Evolutionary conservation across 2,329 filamentous ascomycete genomes (phyloP), one percentile per base, ranked within the genome.

Genomic region (Colletotrichum chlorophyti): DNA sequence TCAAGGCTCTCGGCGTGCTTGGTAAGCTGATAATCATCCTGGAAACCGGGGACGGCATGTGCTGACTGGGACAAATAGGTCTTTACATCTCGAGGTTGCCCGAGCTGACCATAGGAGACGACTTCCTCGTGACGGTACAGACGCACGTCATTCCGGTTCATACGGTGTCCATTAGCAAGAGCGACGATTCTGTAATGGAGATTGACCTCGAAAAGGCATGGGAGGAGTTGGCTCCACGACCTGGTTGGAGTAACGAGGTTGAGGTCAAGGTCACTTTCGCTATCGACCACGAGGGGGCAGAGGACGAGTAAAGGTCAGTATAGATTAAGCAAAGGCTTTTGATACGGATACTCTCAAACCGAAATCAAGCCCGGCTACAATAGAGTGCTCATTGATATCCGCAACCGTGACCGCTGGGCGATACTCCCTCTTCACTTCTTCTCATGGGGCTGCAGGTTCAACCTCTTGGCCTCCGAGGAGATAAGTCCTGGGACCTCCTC

Each of bases 191-290:
- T 58, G 83, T 98, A 7, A 72, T 98, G 27, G 87, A 91, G 64
- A 83, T 98, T 53, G 91, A 98, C 76, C 72, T 91, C 11, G 83
- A 86, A 64, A 79, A 75, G 26, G 94, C 94, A 1, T 98, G 93
- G 93, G 82, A 83, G 41, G 85, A 91, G 66, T 82, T 93, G 77
- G 83, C 81, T 0, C 78, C 95, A 53, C 76, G 86, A 57, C 82
- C 84, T 32, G 86, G 89, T 7, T 96, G 91, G 88, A 89, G 86
- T 63, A 96, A 97, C 70, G 91, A 96, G 71, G 82, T 93, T 32
- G 80, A 84, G 60, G 76, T 96, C 37, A 87, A 88, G 69, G 72
- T 92, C 5, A 88, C 78, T 53, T 79, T 84, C 43, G 71, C 72
- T 21, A 66, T 77, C 41, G 78, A 76, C 34, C 57, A 54, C 15